Percentiles rank a stretch among this genome's conserved stretches.
Evolutionary conservation across 371 early-diverging fungal species (phyloP).

Genomic region (Lichtheimia hyalospora): DNA sequence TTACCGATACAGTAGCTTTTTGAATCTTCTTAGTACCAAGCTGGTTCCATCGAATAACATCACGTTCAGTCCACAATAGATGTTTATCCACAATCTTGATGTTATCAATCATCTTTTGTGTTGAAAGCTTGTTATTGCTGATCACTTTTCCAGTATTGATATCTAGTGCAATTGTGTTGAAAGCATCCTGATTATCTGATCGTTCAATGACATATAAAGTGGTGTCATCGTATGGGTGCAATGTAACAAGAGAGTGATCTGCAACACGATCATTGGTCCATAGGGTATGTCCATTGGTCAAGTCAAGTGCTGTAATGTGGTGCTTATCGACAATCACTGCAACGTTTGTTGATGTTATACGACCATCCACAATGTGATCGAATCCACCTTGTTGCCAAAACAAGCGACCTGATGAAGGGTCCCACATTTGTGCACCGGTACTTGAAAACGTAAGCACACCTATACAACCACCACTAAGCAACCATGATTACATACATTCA

Average conservation of each 20-base stretch:
- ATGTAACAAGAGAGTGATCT: no score
- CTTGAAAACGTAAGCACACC: constrained; percentile 4
- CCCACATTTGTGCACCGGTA: constrained; percentile 2
- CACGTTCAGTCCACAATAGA: constrained; percentile 39
- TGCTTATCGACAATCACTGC: not conserved
- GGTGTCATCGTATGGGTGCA: not conserved
- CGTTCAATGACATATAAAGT: constrained; percentile 7
- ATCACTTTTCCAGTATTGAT: constrained; percentile 15
- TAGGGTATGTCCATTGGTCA: no score
- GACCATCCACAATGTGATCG: not conserved
- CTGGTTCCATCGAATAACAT: constrained; percentile 32
- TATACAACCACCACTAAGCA: not conserved
- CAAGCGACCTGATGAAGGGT: not conserved
- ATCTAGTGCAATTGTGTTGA: constrained; percentile 17
- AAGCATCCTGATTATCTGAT: not conserved
- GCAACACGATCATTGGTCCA: no score
- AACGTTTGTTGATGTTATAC: not conserved
- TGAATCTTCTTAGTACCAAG: constrained; percentile 28
- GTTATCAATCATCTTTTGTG: constrained; percentile 6
- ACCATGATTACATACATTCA: not conserved
- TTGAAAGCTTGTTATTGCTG: constrained; percentile 10
- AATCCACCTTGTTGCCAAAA: not conserved
- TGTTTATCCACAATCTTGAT: constrained; percentile 20
- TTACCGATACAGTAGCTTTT: constrained; percentile 21
- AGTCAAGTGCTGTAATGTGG: not conserved